Base-by-base conservation (phyloP, 2,329 filamentous ascomycete species). In the Aureobasidium sp. region DNA sequence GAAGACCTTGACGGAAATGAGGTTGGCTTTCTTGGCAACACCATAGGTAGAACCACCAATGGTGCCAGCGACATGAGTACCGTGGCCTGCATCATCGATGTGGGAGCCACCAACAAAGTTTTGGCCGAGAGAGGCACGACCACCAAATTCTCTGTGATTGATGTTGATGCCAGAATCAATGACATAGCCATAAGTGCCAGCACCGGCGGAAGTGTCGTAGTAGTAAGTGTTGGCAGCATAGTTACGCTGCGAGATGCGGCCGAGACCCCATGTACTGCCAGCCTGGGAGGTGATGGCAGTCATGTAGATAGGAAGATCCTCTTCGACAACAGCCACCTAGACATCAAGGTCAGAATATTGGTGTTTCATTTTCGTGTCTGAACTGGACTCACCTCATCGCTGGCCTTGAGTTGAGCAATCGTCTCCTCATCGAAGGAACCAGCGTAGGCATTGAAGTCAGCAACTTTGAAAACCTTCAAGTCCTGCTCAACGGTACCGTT, bases 31-130 rank as follows among this genome's bases (percentile, higher is more conserved):
- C 75, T 86, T 86, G 67, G 84, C 82, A 5, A 87, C 83, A 65
- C 85, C 85, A 63, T 83, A 87, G 2, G 81, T 86, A 59, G 74
- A 76, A 37, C 84, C 83, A 26, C 77, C 85, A 47, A 86, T 82
- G 17, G 84, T 87, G 27, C 84, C 85, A 10, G 84, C 79, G 29
- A 86, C 83, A 74, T 87, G 86, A 61, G 78, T 84, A 44, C 85
- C 85, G 72, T 87, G 85, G 13, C 85, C 85, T 68, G 86, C 83
- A 66, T 81, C 77, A 62, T 78, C 76, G 26, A 70, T 72, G 62
- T 73, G 69, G 13, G 62, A 56, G 68, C 72, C 62, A 26, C 57
- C 59, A 9, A 65, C 62, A 9, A 63, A 63, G 63, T 74, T 76
- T 5, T 67, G 69, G 36, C 73, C 74, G 61, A 64, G 71, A 6